Evolutionary conservation across 2,329 filamentous ascomycete species (phyloP), one percentile per base, ranked within the genome.

Genomic region (Aspergillus tubingensis): DNA sequence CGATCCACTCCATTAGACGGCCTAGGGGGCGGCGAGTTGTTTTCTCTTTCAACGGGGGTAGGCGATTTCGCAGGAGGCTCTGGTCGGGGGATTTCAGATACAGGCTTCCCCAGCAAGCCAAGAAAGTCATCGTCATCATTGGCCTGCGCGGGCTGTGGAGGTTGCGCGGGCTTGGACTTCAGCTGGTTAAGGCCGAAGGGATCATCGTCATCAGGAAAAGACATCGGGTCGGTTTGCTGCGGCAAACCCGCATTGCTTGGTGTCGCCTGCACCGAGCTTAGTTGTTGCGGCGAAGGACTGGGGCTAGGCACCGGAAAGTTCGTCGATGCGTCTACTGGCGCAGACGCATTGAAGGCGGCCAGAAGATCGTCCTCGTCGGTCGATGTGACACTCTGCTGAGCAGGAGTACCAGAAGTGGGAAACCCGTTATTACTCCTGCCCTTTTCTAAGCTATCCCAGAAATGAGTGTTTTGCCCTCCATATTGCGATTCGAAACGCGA

Each of bases 121-220:
- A 89, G 77, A 60, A 89, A 86, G 74, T 89, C 85, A 64, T 86
- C 86, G 48, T 92, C 88, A 38, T 80, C 75, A 66, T 76, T 59
- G 13, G 58, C 57, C 80, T 47, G 82, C 77, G 25, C 79, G 79
- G 66, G 79, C 79, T 21, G 80, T 80, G 70, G 66, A 8, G 67
- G 58, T 0, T 85, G 81, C 54, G 84, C 81, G 2, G 82, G 74
- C 54, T 76, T 78, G n/a, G 71, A 77, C 64, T 85, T 85, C 69
- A 92, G 74, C 65, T 89, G 81, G 61, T 83, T 88, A 38, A 97
- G 79, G 0, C 91, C 94, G 73, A 98, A 97, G 2, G 92, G 91
- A 71, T 96, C 92, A 67, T 88, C 85, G 49, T 94, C 89, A 30
- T 85, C 81, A 11, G 75, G 78, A 62, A 87, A 74, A 41, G 70